phyloP scores from a whole-genome alignment of 1,284 basidiomycete genomes.

The Inonotus obliquus region DNA sequence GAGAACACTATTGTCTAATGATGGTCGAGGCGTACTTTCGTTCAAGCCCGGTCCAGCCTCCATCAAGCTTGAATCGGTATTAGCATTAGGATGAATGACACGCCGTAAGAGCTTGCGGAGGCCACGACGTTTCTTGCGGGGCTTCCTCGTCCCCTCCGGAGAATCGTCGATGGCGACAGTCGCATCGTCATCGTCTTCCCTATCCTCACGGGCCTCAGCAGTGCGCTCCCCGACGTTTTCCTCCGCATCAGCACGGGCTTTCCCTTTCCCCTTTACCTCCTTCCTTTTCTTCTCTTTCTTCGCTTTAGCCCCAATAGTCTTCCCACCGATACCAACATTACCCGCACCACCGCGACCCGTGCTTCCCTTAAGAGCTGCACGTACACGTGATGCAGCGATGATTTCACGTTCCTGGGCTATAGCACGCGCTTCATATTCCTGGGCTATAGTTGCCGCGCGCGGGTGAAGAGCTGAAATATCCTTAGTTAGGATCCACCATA shows the following conservation, averaged over 20 bases:
- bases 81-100: not conserved
- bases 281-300: not conserved
- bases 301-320: not conserved
- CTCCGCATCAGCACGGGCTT: not conserved
- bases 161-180: not conserved
- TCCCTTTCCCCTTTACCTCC: not conserved
- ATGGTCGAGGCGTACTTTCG: not conserved
- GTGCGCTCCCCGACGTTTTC: too few species aligned
- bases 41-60: not conserved
- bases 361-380: not conserved
- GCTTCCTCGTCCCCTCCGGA: not conserved
- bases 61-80: not conserved
- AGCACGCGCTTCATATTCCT: not conserved
- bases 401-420: not conserved
- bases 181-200: not conserved
- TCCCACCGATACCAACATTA: not conserved
- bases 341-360: constrained; percentile 1
- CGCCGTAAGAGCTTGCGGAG: not conserved
- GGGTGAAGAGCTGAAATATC: not conserved
- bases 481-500: not conserved
- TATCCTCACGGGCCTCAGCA: not conserved
- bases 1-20: not conserved
- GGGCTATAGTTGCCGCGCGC: not conserved
- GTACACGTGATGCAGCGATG: not conserved
- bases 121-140: not conserved